phyloP scores from a whole-genome alignment of 768 basidiomycete genomes.

The Termitomyces sp. region DNA sequence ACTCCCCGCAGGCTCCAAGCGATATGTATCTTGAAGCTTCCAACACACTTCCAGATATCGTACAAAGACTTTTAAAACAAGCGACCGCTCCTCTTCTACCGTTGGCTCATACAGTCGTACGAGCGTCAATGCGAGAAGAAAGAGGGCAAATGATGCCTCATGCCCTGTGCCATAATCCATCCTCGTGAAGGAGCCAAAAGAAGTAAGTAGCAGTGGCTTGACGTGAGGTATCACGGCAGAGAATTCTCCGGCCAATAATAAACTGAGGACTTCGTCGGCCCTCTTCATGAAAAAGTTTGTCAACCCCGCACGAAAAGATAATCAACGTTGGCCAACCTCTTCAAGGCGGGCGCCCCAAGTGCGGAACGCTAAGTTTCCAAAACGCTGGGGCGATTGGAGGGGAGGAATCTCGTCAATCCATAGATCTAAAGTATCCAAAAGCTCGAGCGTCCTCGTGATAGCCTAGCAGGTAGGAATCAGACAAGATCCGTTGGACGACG shows the following conservation, averaged over 20 bases:
- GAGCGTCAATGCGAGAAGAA: constrained; percentile 69
- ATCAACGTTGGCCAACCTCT: constrained; percentile 43
- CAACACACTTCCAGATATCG: constrained; percentile 82
- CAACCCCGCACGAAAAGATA: background rate
- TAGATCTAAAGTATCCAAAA: constrained; percentile 60
- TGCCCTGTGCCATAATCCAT: constrained; percentile 98
- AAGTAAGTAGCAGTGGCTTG: constrained; percentile 71
- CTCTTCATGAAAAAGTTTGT: constrained; percentile 32
- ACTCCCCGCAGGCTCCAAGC: constrained; percentile 92
- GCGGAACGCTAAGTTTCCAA: constrained; percentile 89
- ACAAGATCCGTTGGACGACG: background rate
- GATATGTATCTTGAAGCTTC: constrained; percentile 83
- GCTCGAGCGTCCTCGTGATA: constrained; percentile 37
- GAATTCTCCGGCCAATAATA: constrained; percentile 43
- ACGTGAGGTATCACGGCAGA: constrained; percentile 52
- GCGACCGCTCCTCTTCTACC: constrained; percentile 54
- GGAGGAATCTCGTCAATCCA: constrained; percentile 87
- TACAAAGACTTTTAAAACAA: constrained; percentile 59
- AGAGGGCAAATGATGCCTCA: constrained; percentile 82
- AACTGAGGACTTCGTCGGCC: constrained; percentile 43
- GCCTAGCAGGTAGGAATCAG: constrained; percentile 30
- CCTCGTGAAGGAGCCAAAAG: constrained; percentile 87
- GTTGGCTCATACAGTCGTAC: constrained; percentile 57
- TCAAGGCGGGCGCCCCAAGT: constrained; percentile 77
- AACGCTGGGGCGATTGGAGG: constrained; percentile 70